Evolutionary conservation across 2,329 filamentous ascomycete genomes (phyloP), one percentile per base, ranked within the genome.

Genomic region (Ascochyta clinopodiicola): DNA sequence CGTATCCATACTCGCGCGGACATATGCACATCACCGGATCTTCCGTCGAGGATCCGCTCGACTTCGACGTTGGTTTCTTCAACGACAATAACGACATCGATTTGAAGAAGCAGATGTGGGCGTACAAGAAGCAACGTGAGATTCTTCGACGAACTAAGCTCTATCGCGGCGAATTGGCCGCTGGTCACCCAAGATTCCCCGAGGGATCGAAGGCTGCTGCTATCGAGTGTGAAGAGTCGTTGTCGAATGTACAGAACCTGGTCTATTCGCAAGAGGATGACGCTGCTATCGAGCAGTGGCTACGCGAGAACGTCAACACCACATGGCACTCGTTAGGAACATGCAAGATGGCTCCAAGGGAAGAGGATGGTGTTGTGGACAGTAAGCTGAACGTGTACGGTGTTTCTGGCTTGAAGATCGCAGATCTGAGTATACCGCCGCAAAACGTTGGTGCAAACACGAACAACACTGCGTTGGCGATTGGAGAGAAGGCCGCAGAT

Each of bases 101-200:
- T 64, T 29, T 87, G 25, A 82, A 82, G 67, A 84, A 81, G 63
- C 81, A 84, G 12, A 62, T 86, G 10, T 88, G 86, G 85, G 80
- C 77, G 0, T 89, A 89, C 76, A 89, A 89, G 72, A 83, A 82
- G 63, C 78, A 80, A n/a, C 84, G 87, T 2, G 86, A 88, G 69
- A 81, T 88, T 48, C 75, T 80, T 21, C 81, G 86, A 2, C 82
- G 85, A 13, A 82, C 84, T 65, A 71, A 78, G 2, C 76, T 79
- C 53, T 87, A 82, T 71, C 72, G 71, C 9, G 78, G 78, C 25
- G 75, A 78, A 56, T 51, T 80, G n/a, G 68, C 65, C 1, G 62
- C 59, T 15, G 66, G 63, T 6, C 77, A 79, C 50, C 78, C 78
- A 4, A 66, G 60, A 42, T 70, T 70, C 40, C 56, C 60, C 9